These are phyloP conservation scores for Wickerhamomyces tratensis DNA, from an alignment of 805 yeast species.

Conservation along the genomic window DNA sequence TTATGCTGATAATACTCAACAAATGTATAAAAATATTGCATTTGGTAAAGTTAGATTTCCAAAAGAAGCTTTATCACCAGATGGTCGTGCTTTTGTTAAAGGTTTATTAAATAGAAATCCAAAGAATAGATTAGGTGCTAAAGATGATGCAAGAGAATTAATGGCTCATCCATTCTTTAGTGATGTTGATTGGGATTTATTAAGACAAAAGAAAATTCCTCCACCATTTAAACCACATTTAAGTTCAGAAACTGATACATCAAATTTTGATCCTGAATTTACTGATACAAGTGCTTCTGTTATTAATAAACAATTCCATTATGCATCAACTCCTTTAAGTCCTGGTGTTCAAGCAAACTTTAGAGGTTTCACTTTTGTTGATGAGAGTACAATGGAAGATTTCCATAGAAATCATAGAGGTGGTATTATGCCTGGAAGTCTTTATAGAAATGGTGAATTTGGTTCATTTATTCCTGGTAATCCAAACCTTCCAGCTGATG, in stretches of 20 bases:
- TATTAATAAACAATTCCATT: slow-evolving; percentile 54
- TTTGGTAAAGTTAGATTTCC: slow-evolving; percentile 98
- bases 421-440: slow-evolving; percentile 20
- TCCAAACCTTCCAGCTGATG: slow-evolving; percentile 74
- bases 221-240: slow-evolving; percentile 97
- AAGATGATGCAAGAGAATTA: slow-evolving; percentile 86
- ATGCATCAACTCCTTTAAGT: slow-evolving; percentile 64
- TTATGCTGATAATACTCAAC: slow-evolving; percentile 95
- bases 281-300: slow-evolving; percentile 85
- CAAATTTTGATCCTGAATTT: slow-evolving; percentile 97
- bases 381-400: slow-evolving; percentile 87
- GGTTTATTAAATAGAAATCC: slow-evolving; percentile 94
- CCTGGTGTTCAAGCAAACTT: slow-evolving; percentile 96
- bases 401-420: slow-evolving; percentile 37
- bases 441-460: slow-evolving; percentile 31
- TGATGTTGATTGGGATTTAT: slow-evolving; percentile 84
- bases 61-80: slow-evolving; percentile 85
- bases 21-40: slow-evolving; percentile 98
- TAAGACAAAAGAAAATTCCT: slow-evolving; percentile 72
- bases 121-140: slow-evolving; percentile 85
- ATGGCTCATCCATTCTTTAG: slow-evolving; percentile 86
- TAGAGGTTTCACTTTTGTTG: slow-evolving; percentile 94
- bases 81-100: slow-evolving; percentile 92
- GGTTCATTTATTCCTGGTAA: slow-evolving; percentile 76
- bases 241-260: slow-evolving; percentile 84